A percentile compares a stretch with the other conserved stretches of the same genome.
Evolutionary conservation across 2,329 filamentous ascomycete genomes (phyloP).

Genomic region (Shiraia bambusicola): DNA sequence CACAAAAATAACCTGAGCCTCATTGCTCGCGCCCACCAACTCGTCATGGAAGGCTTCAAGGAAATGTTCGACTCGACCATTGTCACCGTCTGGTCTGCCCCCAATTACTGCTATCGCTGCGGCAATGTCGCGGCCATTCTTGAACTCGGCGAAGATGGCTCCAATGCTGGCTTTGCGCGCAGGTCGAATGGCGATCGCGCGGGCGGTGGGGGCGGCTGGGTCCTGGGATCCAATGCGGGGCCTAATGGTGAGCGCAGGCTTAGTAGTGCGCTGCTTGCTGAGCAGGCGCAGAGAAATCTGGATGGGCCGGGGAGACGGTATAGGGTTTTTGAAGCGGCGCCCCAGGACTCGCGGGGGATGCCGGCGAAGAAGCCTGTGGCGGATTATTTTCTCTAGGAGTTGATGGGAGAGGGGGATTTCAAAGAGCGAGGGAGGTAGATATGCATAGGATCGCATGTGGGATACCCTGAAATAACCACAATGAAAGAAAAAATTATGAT

Average conservation of each 20-base stretch:
- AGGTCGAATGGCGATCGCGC: slow-evolving; percentile 68
- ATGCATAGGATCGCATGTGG: too few species aligned
- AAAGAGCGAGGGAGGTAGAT: neutral
- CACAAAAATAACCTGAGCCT: slow-evolving; percentile 88
- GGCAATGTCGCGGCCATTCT: slow-evolving; percentile 6
- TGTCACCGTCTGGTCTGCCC: slow-evolving; percentile 75
- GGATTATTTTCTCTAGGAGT: slow-evolving; percentile 78
- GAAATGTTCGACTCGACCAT: slow-evolving; percentile 92
- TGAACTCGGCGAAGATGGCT: slow-evolving; percentile 72
- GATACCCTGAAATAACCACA: neutral
- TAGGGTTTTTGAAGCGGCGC: slow-evolving; percentile 92
- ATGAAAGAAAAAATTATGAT: too few species aligned
- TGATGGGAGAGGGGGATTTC: too few species aligned
- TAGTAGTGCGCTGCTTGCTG: slow-evolving; percentile 44
- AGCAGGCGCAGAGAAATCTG: slow-evolving; percentile 47
- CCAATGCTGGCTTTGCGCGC: slow-evolving; percentile 50
- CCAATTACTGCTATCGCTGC: slow-evolving; percentile 9
- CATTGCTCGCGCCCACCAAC: slow-evolving; percentile 91
- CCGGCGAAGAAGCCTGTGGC: slow-evolving; percentile 97
- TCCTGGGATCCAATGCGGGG: slow-evolving; percentile 36
- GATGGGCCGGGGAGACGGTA: slow-evolving; percentile 84
- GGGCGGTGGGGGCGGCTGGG: slow-evolving; percentile 45
- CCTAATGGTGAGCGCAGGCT: slow-evolving; percentile 35
- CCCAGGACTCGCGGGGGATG: slow-evolving; percentile 95
- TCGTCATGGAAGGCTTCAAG: slow-evolving; percentile 99